Conservation (phyloP, 2,329 filamentous ascomycete genomes). For the Plectosphaerella sp. region DNA sequence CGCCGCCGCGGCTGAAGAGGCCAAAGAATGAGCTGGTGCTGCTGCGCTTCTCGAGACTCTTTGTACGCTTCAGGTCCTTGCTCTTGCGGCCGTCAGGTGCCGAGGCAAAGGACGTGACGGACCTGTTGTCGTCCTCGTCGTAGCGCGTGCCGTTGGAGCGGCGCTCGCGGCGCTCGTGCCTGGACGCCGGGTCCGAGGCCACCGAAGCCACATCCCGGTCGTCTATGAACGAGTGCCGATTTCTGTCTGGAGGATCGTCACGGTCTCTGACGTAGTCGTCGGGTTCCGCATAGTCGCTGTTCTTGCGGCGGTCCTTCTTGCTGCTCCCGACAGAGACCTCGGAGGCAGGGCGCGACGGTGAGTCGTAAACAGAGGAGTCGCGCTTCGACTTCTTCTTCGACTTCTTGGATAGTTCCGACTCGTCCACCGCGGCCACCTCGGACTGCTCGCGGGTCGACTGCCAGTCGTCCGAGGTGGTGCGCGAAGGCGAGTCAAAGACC, state of each 20-base stretch:
- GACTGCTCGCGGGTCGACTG: no score
- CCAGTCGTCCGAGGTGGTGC: constrained; percentile 27
- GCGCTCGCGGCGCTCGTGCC: constrained; percentile 28
- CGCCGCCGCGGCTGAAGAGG: constrained; percentile 39
- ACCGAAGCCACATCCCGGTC: constrained; percentile 46
- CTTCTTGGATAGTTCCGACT: constrained; percentile 28
- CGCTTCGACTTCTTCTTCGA: constrained; percentile 24
- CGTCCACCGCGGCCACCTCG: constrained; percentile 20
- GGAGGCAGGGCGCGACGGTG: constrained; percentile 26
- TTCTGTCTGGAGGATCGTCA: constrained; percentile 29
- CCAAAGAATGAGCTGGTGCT: constrained; percentile 40
- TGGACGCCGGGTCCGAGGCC: constrained; percentile 37
- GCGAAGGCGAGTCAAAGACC: constrained; percentile 23
- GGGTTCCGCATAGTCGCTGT: constrained; percentile 27
- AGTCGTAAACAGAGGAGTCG: constrained; percentile 18
- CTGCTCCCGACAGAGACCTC: constrained; percentile 30
- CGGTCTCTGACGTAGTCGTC: constrained; percentile 28
- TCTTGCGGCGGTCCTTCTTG: constrained; percentile 27
- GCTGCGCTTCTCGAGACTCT: constrained; percentile 32
- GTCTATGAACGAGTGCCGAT: constrained; percentile 26
- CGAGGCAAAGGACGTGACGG: constrained; percentile 36
- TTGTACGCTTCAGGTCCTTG: constrained; percentile 30
- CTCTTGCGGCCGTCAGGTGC: constrained; percentile 22
- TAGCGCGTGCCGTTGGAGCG: constrained; percentile 29
- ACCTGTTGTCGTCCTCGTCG: constrained; percentile 45